Conservation (phyloP, 1,284 basidiomycete species). For the Melampsora larici-populina region DNA sequence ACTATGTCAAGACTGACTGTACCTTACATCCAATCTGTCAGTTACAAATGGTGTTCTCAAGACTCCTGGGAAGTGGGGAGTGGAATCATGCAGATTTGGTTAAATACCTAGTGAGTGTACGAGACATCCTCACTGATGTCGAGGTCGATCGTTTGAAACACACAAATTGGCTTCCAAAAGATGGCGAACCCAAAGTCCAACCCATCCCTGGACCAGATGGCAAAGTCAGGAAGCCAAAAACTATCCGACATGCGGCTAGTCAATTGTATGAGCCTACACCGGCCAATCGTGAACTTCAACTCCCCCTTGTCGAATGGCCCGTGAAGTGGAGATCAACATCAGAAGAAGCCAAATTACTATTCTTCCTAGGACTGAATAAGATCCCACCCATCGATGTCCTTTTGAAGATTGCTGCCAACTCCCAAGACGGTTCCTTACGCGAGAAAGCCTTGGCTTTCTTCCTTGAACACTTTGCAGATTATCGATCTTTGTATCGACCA, state of each 20-base stretch:
- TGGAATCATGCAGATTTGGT: slow-evolving; percentile 59
- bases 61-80: slow-evolving; percentile 55
- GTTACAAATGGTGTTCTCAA: slow-evolving; percentile 55
- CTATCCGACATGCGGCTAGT: slow-evolving; percentile 49
- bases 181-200: slow-evolving; percentile 55
- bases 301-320: slow-evolving; percentile 87
- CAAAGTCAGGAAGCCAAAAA: slow-evolving; percentile 58
- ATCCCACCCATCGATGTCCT: slow-evolving; percentile 69
- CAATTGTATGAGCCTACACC: slow-evolving; percentile 73
- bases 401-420: slow-evolving; percentile 65
- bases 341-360: slow-evolving; percentile 85
- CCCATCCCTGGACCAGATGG: slow-evolving; percentile 58
- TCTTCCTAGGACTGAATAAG: slow-evolving; percentile 70
- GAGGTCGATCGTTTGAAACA: slow-evolving; percentile 71
- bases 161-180: slow-evolving; percentile 76
- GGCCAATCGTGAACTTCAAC: slow-evolving; percentile 66
- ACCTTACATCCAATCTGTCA: not conserved
- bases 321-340: slow-evolving; percentile 72
- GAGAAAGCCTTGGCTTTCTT: slow-evolving; percentile 50
- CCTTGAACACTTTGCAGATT: slow-evolving; percentile 46
- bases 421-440: slow-evolving; percentile 55
- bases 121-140: slow-evolving; percentile 64
- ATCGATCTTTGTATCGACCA: slow-evolving; percentile 30
- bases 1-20: not conserved
- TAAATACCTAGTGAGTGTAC: slow-evolving; percentile 83